A percentile compares a stretch with the other conserved stretches of the same genome.
Evolutionary conservation across 805 yeast genomes (phyloP).

Genomic region (Kurtzmaniella fragi): DNA sequence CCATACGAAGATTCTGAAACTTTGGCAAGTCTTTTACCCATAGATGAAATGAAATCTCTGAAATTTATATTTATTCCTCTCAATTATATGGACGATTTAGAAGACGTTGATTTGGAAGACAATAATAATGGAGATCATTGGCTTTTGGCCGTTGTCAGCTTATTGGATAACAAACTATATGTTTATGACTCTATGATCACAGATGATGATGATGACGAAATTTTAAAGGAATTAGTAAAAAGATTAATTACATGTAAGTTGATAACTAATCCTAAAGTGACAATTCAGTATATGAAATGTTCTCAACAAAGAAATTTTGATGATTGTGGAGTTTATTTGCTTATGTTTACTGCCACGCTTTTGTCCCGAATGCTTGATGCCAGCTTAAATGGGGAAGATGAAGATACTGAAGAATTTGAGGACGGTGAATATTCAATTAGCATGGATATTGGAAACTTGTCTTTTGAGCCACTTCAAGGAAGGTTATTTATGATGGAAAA

Average conservation of each 20-base stretch:
- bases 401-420: conserved; percentile 4
- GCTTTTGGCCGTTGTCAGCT: conserved; percentile 56
- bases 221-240: conserved; percentile 18
- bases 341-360: conserved; percentile 35
- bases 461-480: conserved; percentile 45
- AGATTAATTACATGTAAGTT: conserved; percentile 19
- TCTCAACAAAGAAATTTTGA: conserved; percentile 64
- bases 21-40: conserved; percentile 18
- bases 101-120: conserved; percentile 31
- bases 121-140: conserved; percentile 74
- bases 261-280: conserved; percentile 18
- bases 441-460: conserved; percentile 35
- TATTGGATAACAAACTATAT: conserved; percentile 42
- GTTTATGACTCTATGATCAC: conserved; percentile 57
- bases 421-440: conserved; percentile 23
- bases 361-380: conserved; percentile 15
- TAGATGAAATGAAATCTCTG: conserved; percentile 26
- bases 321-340: conserved; percentile 55
- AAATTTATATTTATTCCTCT: conserved; percentile 61
- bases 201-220: conserved; percentile 30
- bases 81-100: conserved; percentile 56
- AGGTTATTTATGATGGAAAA: conserved; percentile 33
- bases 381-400: conserved; percentile 3
- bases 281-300: conserved; percentile 28
- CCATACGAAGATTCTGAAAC: conserved; percentile 15